These are phyloP conservation scores for Trichosanthes truncata DNA, from an alignment of 306 rosid genomes.

Conservation along the genomic window DNA sequence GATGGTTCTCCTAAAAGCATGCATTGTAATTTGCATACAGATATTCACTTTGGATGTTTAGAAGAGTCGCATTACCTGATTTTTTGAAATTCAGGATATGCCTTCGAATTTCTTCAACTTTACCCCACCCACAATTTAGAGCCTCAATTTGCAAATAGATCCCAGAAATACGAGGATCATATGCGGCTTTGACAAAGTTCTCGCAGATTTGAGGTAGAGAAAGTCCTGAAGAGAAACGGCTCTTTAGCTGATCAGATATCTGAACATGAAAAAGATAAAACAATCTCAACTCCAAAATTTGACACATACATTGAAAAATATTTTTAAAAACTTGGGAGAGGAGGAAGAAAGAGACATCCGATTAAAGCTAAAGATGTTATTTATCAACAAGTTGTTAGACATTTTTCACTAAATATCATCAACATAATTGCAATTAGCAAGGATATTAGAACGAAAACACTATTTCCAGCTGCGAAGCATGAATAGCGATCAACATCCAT, in stretches of 20 bases:
- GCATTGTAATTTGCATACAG: neutral
- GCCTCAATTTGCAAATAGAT: constrained; percentile 67
- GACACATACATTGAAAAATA: neutral
- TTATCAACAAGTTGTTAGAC: neutral
- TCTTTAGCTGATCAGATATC: constrained; percentile 76
- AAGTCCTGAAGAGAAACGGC: constrained; percentile 56
- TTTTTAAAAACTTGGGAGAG: neutral
- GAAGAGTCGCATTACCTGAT: constrained; percentile 49
- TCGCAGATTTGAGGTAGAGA: constrained; percentile 86
- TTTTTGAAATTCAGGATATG: constrained; percentile 66
- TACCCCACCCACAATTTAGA: constrained; percentile 93
- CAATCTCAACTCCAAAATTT: constrained; percentile 17
- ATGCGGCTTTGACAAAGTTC: constrained; percentile 74
- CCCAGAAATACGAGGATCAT: constrained; percentile 85
- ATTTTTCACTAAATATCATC: neutral
- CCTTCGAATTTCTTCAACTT: constrained; percentile 89
- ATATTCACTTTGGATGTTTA: neutral
- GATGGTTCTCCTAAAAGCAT: neutral
- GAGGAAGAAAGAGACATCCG: neutral
- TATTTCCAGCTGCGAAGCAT: neutral
- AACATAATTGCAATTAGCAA: neutral
- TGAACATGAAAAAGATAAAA: constrained; percentile 20
- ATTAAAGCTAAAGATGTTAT: neutral
- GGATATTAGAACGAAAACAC: neutral
- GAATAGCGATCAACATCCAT: neutral